Conservation (phyloP, 257 asterid species). For the Coffea canephora region DNA sequence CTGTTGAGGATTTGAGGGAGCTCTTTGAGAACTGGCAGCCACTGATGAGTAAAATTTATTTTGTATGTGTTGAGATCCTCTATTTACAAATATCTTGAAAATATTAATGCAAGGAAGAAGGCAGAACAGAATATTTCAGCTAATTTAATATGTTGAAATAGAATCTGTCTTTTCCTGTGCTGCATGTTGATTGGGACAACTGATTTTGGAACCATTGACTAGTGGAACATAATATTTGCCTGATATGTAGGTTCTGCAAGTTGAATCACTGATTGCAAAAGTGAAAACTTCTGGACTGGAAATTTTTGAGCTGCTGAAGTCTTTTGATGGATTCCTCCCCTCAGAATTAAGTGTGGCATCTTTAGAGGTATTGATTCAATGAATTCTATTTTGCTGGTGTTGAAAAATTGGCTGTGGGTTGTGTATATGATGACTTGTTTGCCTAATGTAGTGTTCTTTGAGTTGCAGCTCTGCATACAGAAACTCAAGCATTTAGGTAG, state of each 20-base stretch:
- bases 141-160: not conserved
- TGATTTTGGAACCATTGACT: not conserved
- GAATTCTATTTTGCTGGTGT: conserved; percentile 11
- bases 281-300: conserved; percentile 51
- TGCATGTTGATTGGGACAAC: not conserved
- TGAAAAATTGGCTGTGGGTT: not conserved
- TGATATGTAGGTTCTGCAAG: conserved; percentile 62
- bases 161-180: not conserved
- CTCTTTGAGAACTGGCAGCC: conserved; percentile 29
- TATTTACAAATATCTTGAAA: not conserved
- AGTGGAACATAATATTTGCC: conserved; percentile 18
- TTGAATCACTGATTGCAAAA: conserved; percentile 55
- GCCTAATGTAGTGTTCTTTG: not conserved
- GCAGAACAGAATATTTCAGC: conserved; percentile 2
- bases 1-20: conserved; percentile 34
- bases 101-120: not conserved
- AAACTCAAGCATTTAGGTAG: conserved; percentile 29
- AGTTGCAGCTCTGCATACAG: conserved; percentile 28
- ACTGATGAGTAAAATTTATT: conserved; percentile 32
- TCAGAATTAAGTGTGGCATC: conserved; percentile 51
- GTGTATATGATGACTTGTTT: not conserved
- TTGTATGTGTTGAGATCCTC: conserved; percentile 25
- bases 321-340: conserved; percentile 45
- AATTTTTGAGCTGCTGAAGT: conserved; percentile 62
- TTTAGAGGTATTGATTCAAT: conserved; percentile 59